A percentile compares a stretch with the other conserved stretches of the same genome.
phyloP scores from a whole-genome alignment of 2,329 filamentous ascomycete genomes.

The Penicillium paneum region DNA sequence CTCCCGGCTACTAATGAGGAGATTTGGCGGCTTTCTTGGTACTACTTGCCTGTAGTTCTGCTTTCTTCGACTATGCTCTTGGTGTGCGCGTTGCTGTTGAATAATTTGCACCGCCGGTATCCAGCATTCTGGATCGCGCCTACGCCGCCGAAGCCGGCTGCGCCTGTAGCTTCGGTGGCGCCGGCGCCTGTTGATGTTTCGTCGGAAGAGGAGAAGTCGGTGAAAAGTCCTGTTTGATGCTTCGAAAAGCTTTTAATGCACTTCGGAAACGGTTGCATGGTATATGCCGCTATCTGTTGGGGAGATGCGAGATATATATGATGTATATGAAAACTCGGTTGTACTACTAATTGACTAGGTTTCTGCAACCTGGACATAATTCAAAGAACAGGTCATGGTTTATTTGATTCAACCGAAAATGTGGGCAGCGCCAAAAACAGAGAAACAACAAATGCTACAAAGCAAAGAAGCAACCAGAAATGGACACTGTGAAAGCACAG shows the following conservation, averaged over 20 bases:
- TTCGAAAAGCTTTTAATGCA: neutral
- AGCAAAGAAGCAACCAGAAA: no score
- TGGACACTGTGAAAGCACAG: neutral
- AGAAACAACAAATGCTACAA: neutral
- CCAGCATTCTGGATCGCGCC: conserved; percentile 34
- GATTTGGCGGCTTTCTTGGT: conserved; percentile 33
- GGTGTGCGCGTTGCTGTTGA: conserved; percentile 28
- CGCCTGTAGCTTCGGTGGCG: neutral
- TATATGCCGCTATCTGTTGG: neutral
- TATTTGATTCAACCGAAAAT: neutral
- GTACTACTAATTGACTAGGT: neutral
- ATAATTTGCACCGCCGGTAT: conserved; percentile 34
- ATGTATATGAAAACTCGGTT: neutral
- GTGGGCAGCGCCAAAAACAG: neutral
- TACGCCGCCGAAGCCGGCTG: conserved; percentile 10
- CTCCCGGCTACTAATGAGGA: conserved; percentile 29
- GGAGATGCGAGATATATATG: neutral
- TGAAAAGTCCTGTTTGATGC: neutral
- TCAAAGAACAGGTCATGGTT: neutral
- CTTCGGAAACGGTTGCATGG: neutral
- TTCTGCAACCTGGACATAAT: neutral
- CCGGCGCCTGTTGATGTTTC: neutral
- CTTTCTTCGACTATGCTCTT: conserved; percentile 31
- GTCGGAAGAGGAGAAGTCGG: neutral
- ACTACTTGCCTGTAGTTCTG: conserved; percentile 31